A percentile compares a stretch with the other conserved stretches of the same genome.
Evolutionary conservation across 371 early-diverging fungal genomes (phyloP).

Genomic region (Mortierella polycephala): DNA sequence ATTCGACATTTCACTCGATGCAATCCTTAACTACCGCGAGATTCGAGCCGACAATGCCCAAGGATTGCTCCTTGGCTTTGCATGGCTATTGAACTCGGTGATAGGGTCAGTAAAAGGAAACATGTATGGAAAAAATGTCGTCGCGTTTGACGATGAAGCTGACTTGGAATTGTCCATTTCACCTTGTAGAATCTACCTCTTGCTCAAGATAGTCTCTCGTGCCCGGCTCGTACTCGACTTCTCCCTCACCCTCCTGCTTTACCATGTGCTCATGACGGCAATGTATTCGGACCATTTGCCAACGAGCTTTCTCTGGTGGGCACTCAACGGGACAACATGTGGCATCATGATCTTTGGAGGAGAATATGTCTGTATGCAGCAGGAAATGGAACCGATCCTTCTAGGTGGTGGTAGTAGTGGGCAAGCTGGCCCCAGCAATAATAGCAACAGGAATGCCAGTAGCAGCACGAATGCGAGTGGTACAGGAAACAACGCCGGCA

Average conservation of each 20-base stretch:
- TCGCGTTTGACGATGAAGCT: neutral
- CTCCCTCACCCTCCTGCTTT: conserved; percentile 76
- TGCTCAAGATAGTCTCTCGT: conserved; percentile 80
- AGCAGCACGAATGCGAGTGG: conserved; percentile 1
- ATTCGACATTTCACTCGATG: conserved; percentile 71
- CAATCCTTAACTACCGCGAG: conserved; percentile 70
- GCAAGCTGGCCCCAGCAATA: conserved; percentile 8
- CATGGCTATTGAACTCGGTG: conserved; percentile 72
- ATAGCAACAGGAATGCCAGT: conserved; percentile 6
- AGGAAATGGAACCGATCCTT: conserved; percentile 85
- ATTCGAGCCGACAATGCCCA: conserved; percentile 75
- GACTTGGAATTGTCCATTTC: neutral
- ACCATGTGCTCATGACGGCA: conserved; percentile 73
- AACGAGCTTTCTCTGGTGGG: conserved; percentile 76
- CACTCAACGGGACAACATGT: conserved; percentile 62
- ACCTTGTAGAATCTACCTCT: conserved; percentile 56
- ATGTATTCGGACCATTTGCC: conserved; percentile 72
- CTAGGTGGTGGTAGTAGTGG: conserved; percentile 51
- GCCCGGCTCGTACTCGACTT: conserved; percentile 86
- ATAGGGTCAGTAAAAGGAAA: conserved; percentile 56
- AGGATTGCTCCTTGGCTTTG: conserved; percentile 78
- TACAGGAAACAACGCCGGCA: conserved; percentile 7
- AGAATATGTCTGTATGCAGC: conserved; percentile 85
- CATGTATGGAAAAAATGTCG: no score
- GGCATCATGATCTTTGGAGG: conserved; percentile 79